These are phyloP conservation scores for Pochonia chlamydosporia DNA, from an alignment of 2,329 filamentous ascomycete genomes.

Conservation along the genomic window DNA sequence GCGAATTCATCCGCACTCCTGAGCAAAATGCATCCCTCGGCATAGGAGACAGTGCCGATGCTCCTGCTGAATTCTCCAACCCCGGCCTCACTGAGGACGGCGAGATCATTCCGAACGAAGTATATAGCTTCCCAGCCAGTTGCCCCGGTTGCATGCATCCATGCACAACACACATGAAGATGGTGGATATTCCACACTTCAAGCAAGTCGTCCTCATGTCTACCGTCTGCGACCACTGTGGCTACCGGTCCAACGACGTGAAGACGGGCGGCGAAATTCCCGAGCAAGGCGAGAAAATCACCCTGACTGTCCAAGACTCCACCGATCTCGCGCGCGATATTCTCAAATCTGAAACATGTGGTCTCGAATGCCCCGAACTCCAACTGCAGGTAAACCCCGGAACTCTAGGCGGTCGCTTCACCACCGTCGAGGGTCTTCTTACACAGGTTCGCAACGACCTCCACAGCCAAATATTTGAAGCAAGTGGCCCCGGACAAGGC, in stretches of 20 bases:
- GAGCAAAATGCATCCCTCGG: conserved; percentile 86
- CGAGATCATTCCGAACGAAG: conserved; percentile 86
- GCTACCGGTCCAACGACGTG: conserved; percentile 93
- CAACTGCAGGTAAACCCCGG: conserved; percentile 84
- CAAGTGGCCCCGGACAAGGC: conserved; percentile 51
- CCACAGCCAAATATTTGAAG: conserved; percentile 79
- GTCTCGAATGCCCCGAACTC: conserved; percentile 80
- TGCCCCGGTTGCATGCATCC: conserved; percentile 86
- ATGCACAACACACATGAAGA: conserved; percentile 95
- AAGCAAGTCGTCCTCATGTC: conserved; percentile 96
- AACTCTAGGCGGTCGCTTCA: conserved; percentile 92
- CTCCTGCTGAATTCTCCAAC: conserved; percentile 47
- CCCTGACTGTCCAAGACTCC: conserved; percentile 60
- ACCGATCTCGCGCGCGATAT: conserved; percentile 87
- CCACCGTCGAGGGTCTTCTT: conserved; percentile 88
- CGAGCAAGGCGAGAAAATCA: conserved; percentile 77
- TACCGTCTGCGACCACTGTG: conserved; percentile 85
- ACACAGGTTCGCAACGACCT: conserved; percentile 91
- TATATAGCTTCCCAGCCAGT: conserved; percentile 86
- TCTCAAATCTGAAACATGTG: conserved; percentile 91
- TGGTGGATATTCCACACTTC: conserved; percentile 97
- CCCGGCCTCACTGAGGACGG: conserved; percentile 50
- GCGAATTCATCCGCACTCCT: conserved; percentile 73
- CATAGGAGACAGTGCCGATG: conserved; percentile 55
- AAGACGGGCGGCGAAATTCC: conserved; percentile 95